Evolutionary conservation across 768 basidiomycete species (phyloP).

Genomic region (Cystofilobasidium macerans): DNA sequence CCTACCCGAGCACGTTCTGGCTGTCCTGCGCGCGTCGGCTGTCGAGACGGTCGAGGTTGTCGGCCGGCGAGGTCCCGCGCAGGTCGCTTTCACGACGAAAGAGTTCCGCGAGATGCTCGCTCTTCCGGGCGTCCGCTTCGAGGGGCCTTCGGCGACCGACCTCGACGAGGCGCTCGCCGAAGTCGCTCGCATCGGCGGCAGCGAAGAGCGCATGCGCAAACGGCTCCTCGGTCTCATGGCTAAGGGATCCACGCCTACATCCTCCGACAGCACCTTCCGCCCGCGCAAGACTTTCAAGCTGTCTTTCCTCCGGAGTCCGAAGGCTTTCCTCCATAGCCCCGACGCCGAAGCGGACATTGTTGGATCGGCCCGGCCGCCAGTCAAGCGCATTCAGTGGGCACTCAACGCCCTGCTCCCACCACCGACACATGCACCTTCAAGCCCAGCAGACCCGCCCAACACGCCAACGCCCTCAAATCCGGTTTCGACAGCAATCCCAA

Average conservation of each 20-base stretch:
- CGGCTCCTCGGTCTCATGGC: constrained; percentile 40
- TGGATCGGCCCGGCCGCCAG: too few relatives aligned
- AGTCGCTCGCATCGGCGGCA: constrained; percentile 26
- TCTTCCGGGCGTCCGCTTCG: constrained; percentile 56
- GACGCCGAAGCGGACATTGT: background rate
- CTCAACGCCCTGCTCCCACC: constrained; percentile 32
- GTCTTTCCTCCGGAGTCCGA: constrained; percentile 35
- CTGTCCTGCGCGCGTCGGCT: constrained; percentile 50
- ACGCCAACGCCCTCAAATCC: constrained; percentile 5
- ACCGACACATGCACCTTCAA: constrained; percentile 10
- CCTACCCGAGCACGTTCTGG: constrained; percentile 62
- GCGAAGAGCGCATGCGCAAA: constrained; percentile 38
- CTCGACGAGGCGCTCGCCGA: constrained; percentile 32
- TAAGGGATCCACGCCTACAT: constrained; percentile 25
- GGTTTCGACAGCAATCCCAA: constrained; percentile 42
- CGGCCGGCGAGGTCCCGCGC: constrained; percentile 72
- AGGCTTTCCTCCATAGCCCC: constrained; percentile 21
- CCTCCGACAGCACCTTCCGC: background rate
- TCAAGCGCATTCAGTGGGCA: constrained; percentile 31
- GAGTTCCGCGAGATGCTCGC: constrained; percentile 74
- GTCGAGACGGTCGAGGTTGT: constrained; percentile 72
- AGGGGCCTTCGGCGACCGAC: constrained; percentile 31
- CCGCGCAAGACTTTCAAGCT: constrained; percentile 31
- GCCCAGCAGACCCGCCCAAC: constrained; percentile 7
- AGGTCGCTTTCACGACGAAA: constrained; percentile 84